Evolutionary conservation across 169 alveolate genomes (phyloP).

Genomic region (Babesia divergens): DNA sequence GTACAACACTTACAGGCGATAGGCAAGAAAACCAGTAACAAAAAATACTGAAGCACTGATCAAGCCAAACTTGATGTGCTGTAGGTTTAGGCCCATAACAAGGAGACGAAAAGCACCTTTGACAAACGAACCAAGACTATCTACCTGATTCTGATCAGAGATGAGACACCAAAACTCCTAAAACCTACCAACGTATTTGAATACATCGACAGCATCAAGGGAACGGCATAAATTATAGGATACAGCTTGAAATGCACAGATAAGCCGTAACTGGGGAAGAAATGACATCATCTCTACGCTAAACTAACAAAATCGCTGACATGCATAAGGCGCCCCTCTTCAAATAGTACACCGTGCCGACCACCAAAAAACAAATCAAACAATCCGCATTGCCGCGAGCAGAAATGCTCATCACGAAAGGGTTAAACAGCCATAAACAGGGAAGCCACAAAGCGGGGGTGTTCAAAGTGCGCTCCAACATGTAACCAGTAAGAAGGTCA

Average conservation of each 20-base stretch:
- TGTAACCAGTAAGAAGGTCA: slow-evolving; percentile 83
- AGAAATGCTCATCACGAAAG: slow-evolving; percentile 87
- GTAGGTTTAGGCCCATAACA: slow-evolving; percentile 1
- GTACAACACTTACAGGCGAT: slow-evolving; percentile 27
- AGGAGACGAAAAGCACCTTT: not conserved
- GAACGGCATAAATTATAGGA: slow-evolving; percentile 94
- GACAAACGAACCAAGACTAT: not conserved
- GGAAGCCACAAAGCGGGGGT: slow-evolving; percentile 44
- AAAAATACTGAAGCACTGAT: slow-evolving; percentile 21
- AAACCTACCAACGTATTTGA: slow-evolving; percentile 18
- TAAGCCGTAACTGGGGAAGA: slow-evolving; percentile 83
- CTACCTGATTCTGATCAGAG: not conserved
- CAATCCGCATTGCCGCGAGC: slow-evolving; percentile 93
- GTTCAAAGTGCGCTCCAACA: slow-evolving; percentile 38
- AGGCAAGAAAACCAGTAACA: slow-evolving; percentile 3
- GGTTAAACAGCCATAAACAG: slow-evolving; percentile 90
- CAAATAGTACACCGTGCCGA: slow-evolving; percentile 66
- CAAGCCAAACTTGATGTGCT: slow-evolving; percentile 20
- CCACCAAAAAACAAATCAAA: slow-evolving; percentile 69
- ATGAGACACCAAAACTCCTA: not conserved
- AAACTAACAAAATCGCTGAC: slow-evolving; percentile 79
- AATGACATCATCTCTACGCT: not conserved
- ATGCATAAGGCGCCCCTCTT: slow-evolving; percentile 44
- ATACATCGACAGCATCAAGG: slow-evolving; percentile 75
- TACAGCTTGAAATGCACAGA: slow-evolving; percentile 94